Base-by-base conservation (phyloP, 257 asterid species). In the Craterostigma plantagineum region DNA sequence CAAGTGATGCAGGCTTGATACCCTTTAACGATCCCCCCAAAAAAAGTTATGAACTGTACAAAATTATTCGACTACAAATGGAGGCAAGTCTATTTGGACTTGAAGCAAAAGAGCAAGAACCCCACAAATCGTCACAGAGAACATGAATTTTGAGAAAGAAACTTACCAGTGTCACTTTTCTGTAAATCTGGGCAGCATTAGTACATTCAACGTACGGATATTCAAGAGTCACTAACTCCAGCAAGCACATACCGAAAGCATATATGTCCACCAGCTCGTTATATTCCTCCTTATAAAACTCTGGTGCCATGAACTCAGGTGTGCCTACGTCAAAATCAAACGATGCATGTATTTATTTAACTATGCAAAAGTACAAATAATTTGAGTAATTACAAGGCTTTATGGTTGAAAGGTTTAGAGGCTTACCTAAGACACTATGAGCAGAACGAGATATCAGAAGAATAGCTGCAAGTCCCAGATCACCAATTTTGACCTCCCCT, bases 1-100 rank as follows among this genome's bases (percentile, higher is more conserved):
- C 69, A 41, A 90, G 55, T 54, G 99, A 90, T 42, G 99, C 95
- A 33, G 99, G 99, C 68, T 75, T 90, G 68, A 79, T 71, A 59
- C 99, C 99, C 99, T 90, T 55, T 18, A 35, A 63, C 42, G 6
- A 23, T 2, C 30, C 30, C 30, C n/a, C 52, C 43, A n/a, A n/a
- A 34, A 45, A 34, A 11, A 27, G 52, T 36, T 36, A 36, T 36
- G 8, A 10, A 36, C 40, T 36, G 14, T n/a, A 23, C 30, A 23
- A n/a, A n/a, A n/a, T n/a, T n/a, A n/a, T n/a, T n/a, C n/a, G n/a
- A n/a, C n/a, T n/a, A n/a, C n/a, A n/a, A n/a, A n/a, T n/a, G n/a
- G n/a, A n/a, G n/a, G n/a, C n/a, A n/a, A n/a, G n/a, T n/a, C n/a
- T n/a, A n/a, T n/a, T n/a, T n/a, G n/a, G n/a, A n/a, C n/a, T n/a